phyloP scores from a whole-genome alignment of 768 basidiomycete genomes.

The Auriscalpium vulgare region DNA sequence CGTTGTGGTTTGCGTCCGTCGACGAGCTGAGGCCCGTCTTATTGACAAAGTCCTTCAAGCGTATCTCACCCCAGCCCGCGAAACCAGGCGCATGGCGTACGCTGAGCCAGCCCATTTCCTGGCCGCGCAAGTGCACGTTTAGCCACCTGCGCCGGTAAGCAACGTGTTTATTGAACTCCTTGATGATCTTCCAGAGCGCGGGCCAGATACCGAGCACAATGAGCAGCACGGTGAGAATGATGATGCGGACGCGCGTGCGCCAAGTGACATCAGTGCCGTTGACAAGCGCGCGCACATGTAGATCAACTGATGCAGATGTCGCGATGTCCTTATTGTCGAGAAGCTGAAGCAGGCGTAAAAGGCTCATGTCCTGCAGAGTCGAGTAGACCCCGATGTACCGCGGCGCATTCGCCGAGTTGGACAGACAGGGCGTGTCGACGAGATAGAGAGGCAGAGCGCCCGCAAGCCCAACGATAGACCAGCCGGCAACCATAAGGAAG shows the following conservation, averaged over 20 bases:
- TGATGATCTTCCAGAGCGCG: constrained; percentile 53
- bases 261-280: constrained; percentile 29
- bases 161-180: constrained; percentile 52
- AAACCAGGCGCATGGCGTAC: constrained; percentile 57
- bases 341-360: constrained; percentile 64
- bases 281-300: constrained; percentile 29
- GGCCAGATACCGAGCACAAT: constrained; percentile 58
- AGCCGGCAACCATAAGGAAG: constrained; percentile 54
- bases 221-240: constrained; percentile 57
- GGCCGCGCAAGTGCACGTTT: constrained; percentile 52
- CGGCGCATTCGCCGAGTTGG: constrained; percentile 36
- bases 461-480: constrained; percentile 62
- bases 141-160: constrained; percentile 54
- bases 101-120: constrained; percentile 73
- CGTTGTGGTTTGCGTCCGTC: constrained; percentile 29
- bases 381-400: constrained; percentile 54
- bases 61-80: constrained; percentile 64
- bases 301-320: constrained; percentile 17
- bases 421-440: constrained; percentile 61
- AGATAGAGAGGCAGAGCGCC: constrained; percentile 70
- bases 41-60: constrained; percentile 59
- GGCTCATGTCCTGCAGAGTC: constrained; percentile 64
- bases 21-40: constrained; percentile 59
- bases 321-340: constrained; percentile 38
- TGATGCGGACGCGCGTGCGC: constrained; percentile 52